phyloP scores from a whole-genome alignment of 768 basidiomycete species.

The Rhizopogon vinicolor region DNA sequence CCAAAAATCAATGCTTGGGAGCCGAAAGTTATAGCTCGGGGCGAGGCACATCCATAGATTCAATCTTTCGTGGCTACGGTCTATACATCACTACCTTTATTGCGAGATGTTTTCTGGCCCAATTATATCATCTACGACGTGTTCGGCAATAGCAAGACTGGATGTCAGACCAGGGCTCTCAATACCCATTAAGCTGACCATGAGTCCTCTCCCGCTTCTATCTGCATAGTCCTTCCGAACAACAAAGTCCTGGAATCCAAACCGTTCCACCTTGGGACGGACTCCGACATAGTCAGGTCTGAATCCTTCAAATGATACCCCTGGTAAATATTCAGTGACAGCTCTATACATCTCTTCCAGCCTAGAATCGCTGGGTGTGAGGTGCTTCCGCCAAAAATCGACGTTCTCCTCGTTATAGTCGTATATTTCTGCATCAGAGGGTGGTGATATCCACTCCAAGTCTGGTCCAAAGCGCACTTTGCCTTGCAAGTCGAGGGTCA shows the following conservation, averaged over 20 bases:
- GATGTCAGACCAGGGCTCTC: conserved; percentile 92
- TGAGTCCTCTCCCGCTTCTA: conserved; percentile 28
- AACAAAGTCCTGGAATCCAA: conserved; percentile 84
- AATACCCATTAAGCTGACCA: conserved; percentile 87
- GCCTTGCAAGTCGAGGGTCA: conserved; percentile 82
- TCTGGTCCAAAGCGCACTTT: conserved; percentile 92
- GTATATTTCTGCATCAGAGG: conserved; percentile 23
- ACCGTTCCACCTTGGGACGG: conserved; percentile 81
- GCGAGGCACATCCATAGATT: conserved; percentile 9
- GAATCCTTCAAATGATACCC: conserved; percentile 53
- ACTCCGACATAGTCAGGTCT: conserved; percentile 82
- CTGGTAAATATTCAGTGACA: conserved; percentile 72
- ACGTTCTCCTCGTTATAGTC: conserved; percentile 38
- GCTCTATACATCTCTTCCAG: conserved; percentile 64
- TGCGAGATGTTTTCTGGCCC: background rate
- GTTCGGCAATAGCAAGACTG: conserved; percentile 81
- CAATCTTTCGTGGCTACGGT: background rate
- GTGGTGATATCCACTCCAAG: conserved; percentile 77
- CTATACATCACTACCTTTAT: background rate
- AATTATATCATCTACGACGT: conserved; percentile 63
- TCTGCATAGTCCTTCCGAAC: conserved; percentile 60
- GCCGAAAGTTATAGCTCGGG: conserved; percentile 59
- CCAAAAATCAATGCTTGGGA: conserved; percentile 86
- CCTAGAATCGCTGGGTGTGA: conserved; percentile 60
- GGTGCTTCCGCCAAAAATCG: conserved; percentile 73